Percentiles rank a stretch among this genome's conserved stretches.
These are phyloP conservation scores for Lactarius psammicola DNA, from an alignment of 768 basidiomycete species.

Conservation along the genomic window DNA sequence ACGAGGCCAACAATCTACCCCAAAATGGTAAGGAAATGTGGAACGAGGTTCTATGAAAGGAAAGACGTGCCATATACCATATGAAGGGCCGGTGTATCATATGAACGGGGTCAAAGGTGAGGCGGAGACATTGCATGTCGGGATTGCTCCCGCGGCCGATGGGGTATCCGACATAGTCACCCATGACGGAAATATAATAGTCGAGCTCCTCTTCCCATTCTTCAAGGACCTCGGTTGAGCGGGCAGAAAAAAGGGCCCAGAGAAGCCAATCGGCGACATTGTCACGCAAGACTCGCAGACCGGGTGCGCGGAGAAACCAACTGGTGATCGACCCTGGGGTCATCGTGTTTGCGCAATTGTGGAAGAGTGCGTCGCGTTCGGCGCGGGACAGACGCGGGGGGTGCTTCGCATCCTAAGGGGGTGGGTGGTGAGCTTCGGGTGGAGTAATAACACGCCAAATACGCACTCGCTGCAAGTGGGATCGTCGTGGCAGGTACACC, in stretches of 20 bases:
- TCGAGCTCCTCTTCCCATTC: constrained; percentile 54
- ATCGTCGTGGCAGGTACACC: constrained; percentile 49
- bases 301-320: constrained; percentile 50
- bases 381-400: constrained; percentile 41
- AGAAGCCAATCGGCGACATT: constrained; percentile 62
- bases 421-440: not conserved
- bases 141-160: constrained; percentile 43
- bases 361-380: constrained; percentile 49
- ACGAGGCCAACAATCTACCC: constrained; percentile 52
- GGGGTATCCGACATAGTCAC: constrained; percentile 41
- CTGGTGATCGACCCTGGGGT: constrained; percentile 40
- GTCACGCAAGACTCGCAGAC: constrained; percentile 39
- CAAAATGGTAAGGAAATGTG: not conserved
- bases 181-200: constrained; percentile 44
- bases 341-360: constrained; percentile 40
- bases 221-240: constrained; percentile 33
- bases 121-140: constrained; percentile 45
- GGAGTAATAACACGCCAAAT: not conserved
- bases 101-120: constrained; percentile 56
- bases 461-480: constrained; percentile 50
- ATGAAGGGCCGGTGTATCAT: constrained; percentile 57
- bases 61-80: constrained; percentile 53
- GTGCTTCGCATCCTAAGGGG: constrained; percentile 34
- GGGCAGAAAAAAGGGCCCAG: constrained; percentile 57
- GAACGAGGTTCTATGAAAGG: not conserved